Conservation (phyloP, 1,284 basidiomycete species). For the Paramarasmius palmivorus region DNA sequence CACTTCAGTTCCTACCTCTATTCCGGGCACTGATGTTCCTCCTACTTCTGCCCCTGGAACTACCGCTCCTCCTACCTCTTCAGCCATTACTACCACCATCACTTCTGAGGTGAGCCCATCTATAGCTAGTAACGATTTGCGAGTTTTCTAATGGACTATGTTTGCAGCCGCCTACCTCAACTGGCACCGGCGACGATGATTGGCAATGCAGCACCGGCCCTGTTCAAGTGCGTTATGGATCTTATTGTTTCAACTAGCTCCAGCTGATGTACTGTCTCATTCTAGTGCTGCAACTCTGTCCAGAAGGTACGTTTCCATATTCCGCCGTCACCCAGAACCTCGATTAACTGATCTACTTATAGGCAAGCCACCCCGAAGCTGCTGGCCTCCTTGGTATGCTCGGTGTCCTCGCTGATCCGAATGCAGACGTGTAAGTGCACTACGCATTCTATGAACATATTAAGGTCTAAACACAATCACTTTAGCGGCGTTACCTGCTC, state of each 20-base stretch:
- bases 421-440: constrained; percentile 13
- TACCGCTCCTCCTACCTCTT: too few relatives aligned
- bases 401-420: constrained; percentile 15
- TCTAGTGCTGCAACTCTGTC: constrained; percentile 26
- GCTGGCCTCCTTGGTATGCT: constrained; percentile 24
- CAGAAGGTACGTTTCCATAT: constrained; percentile 8
- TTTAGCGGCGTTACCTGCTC: constrained; percentile 16
- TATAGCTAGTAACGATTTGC: too few relatives aligned
- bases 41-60: too few relatives aligned
- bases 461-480: constrained; percentile 16
- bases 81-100: too few relatives aligned
- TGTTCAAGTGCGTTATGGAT: too few relatives aligned
- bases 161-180: background rate
- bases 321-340: background rate
- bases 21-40: too few relatives aligned
- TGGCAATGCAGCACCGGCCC: constrained; percentile 19
- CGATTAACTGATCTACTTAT: background rate
- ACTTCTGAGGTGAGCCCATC: too few relatives aligned
- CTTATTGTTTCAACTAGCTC: too few relatives aligned
- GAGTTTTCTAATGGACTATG: too few relatives aligned
- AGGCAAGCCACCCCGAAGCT: constrained; percentile 10
- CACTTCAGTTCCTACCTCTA: too few relatives aligned
- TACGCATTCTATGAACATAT: background rate
- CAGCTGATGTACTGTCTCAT: too few relatives aligned
- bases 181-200: background rate